phyloP scores from a whole-genome alignment of 805 yeast species.

The Clavispora vitiphila region DNA sequence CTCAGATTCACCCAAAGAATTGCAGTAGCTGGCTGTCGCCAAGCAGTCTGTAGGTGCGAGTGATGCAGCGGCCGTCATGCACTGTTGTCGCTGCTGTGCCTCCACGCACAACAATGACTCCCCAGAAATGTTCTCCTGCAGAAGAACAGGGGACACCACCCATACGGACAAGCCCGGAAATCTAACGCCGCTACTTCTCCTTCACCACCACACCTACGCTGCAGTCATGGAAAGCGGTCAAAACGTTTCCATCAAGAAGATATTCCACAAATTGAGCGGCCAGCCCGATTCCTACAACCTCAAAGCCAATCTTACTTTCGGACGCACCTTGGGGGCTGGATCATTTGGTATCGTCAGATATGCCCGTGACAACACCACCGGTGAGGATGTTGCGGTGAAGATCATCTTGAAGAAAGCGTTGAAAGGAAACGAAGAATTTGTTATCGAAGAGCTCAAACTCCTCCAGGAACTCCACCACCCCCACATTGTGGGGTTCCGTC shows the following conservation, averaged over 20 bases:
- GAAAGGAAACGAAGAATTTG: constrained; percentile 70
- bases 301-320: constrained; percentile 69
- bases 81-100: neutral
- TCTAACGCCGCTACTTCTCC: neutral
- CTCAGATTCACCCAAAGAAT: too few species aligned
- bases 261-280: constrained; percentile 56
- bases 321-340: constrained; percentile 89
- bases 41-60: too few species aligned
- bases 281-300: constrained; percentile 68
- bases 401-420: constrained; percentile 82
- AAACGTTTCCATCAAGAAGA: constrained; percentile 20
- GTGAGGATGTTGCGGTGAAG: constrained; percentile 83
- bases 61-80: too few species aligned
- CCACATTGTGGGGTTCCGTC: constrained; percentile 82
- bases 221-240: constrained; percentile 4
- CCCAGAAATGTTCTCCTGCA: neutral
- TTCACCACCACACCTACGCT: neutral
- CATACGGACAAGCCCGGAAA: too few species aligned
- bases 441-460: constrained; percentile 71
- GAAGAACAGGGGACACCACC: too few species aligned
- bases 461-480: constrained; percentile 70
- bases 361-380: constrained; percentile 48
- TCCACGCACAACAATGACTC: neutral
- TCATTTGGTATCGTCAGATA: constrained; percentile 88
- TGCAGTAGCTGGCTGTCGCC: too few species aligned